Conservation (phyloP, 257 asterid genomes). For the Solanum bukasovii region DNA sequence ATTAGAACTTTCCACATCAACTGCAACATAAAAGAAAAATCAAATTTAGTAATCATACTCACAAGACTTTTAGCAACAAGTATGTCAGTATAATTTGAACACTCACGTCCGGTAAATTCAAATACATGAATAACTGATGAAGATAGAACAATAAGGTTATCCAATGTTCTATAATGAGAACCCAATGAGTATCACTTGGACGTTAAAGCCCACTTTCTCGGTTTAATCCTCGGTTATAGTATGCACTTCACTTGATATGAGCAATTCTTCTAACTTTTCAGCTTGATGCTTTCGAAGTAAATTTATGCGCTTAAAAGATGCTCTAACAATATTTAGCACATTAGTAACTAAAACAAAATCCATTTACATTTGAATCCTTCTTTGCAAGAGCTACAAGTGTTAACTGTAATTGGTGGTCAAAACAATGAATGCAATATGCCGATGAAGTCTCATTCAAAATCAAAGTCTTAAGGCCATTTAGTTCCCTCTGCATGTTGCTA, state of each 20-base stretch:
- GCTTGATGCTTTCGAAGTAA: neutral
- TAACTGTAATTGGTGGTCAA: neutral
- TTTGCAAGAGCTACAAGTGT: neutral
- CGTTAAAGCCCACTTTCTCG: neutral
- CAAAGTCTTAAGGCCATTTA: neutral
- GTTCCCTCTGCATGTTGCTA: neutral
- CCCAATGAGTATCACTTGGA: neutral
- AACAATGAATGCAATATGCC: neutral
- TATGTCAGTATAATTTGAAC: neutral
- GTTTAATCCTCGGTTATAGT: neutral
- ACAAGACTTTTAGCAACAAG: neutral
- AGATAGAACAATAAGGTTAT: neutral
- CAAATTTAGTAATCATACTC: neutral
- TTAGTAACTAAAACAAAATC: neutral
- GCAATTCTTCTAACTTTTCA: neutral
- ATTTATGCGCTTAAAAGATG: neutral
- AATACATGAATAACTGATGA: neutral
- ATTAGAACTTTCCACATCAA: neutral
- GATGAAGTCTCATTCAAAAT: neutral
- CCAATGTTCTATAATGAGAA: neutral
- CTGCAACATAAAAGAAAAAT: no score
- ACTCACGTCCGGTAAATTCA: neutral
- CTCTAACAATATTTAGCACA: neutral
- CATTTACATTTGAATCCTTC: neutral
- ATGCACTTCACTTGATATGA: neutral